Conservation (phyloP, 1,284 basidiomycete species). For the Ustilago xerochloae region DNA sequence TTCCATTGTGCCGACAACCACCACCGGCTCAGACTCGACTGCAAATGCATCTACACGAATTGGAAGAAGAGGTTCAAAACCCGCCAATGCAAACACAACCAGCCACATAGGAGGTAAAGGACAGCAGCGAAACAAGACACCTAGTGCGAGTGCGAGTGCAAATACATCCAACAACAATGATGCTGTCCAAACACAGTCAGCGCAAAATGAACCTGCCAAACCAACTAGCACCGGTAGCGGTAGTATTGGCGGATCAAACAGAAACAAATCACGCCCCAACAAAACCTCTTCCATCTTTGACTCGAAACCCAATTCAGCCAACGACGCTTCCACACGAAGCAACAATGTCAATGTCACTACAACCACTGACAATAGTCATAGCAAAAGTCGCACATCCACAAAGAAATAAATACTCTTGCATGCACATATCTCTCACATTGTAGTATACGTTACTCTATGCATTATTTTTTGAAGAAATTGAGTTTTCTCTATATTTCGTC, state of each 20-base stretch:
- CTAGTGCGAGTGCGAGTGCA: no score
- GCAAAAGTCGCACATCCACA: no score
- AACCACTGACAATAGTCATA: not conserved
- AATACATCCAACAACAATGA: no score
- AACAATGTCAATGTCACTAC: not conserved
- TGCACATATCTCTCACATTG: no score
- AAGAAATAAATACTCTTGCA: no score
- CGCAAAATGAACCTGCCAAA: no score
- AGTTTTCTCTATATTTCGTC: no score
- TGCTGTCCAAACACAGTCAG: not conserved
- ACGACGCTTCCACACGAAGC: not conserved
- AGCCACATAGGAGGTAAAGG: not conserved
- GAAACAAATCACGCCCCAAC: not conserved
- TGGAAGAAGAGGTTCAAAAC: not conserved
- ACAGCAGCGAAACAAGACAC: not conserved
- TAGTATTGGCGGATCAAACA: not conserved
- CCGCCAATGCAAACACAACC: not conserved
- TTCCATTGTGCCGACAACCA: conserved; percentile 11
- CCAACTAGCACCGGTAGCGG: not conserved
- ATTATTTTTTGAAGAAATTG: no score
- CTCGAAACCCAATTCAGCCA: no score
- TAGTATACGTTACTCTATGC: no score
- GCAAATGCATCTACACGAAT: not conserved
- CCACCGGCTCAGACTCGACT: no score
- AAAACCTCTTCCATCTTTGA: no score